phyloP scores from a whole-genome alignment of 768 basidiomycete species.

The Phanerochaete sordida region DNA sequence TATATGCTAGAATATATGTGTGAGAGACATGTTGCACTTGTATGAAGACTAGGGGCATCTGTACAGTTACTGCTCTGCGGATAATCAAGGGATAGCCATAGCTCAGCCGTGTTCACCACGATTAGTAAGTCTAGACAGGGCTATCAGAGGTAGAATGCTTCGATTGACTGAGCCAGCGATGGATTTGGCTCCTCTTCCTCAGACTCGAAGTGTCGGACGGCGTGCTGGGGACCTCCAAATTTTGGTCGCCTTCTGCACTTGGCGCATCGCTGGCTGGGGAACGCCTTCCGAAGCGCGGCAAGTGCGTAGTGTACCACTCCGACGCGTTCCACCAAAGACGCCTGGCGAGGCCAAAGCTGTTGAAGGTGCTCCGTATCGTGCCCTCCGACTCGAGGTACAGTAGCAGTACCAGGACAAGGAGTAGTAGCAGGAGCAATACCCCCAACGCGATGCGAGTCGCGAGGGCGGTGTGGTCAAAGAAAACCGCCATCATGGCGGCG shows the following conservation, averaged over 20 bases:
- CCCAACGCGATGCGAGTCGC: slow-evolving; percentile 3
- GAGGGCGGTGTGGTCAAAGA: slow-evolving; percentile 2
- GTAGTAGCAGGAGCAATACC: not conserved
- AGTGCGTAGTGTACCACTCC: not conserved
- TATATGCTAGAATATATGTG: too few relatives aligned
- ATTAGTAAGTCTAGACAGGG: not conserved
- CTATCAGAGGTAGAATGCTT: not conserved
- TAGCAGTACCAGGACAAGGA: not conserved
- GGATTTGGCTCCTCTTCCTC: not conserved
- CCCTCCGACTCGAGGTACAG: not conserved
- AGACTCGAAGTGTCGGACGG: not conserved
- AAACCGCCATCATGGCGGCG: slow-evolving; percentile 5
- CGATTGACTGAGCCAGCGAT: not conserved
- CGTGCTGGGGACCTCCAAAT: not conserved
- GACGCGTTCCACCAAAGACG: not conserved
- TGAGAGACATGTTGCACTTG: too few relatives aligned
- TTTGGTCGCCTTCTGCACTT: not conserved
- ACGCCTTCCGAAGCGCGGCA: not conserved
- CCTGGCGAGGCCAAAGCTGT: not conserved
- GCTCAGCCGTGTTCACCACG: too few relatives aligned
- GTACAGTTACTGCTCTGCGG: too few relatives aligned
- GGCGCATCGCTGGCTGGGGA: not conserved
- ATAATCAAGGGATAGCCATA: too few relatives aligned
- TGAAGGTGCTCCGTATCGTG: not conserved
- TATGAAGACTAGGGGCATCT: too few relatives aligned